Evolutionary conservation across 164 flowering plant genomes (phyloP), one percentile per base, ranked within the genome.

Genomic region (Vitis riparia): DNA sequence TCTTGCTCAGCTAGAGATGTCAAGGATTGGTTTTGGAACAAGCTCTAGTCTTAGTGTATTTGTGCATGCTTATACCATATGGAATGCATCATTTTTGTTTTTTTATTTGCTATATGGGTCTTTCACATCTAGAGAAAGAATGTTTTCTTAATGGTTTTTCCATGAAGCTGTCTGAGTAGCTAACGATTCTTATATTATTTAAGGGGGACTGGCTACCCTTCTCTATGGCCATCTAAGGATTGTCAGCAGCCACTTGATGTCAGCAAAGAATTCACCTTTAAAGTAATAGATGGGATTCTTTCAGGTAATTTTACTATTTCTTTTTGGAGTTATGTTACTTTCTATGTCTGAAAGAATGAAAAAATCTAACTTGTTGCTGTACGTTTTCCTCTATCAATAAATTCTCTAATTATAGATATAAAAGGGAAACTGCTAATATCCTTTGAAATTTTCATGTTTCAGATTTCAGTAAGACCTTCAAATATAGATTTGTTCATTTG

Each of bases 211-310:
- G 97, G 96, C 62, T 91, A 93, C 85, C 97, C 98, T 70, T 51
- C 84, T 17, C 65, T 93, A 57, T 91, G 94, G 97, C 97, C 98
- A 67, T 89, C 98, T 51, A 68, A 66, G 68, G 57, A 77, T 65
- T 93, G 98, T 81, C 83, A 58, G 75, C 76, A 91, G 81, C 98
- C 98, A 74, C 98, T 93, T 79, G 98, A 93, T 86, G 93, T 93
- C 73, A 91, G 96, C 76, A 93, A 80, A 76, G 94, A 91, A 60
- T 93, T 90, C 65, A 90, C 98, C 19, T 93, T 93, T 77, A 80
- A 87, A 79, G 79, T 93, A 62, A 89, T 93, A 75, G 87, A 90
- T 76, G 95, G 98, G 57, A 84, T 93, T 83, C 95, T 93, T 75
- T 86, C 92, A 78, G 97, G 98, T 93, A 72, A 65, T 6, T 1